phyloP scores from a whole-genome alignment of 495 filamentous ascomycete genomes.

The Penicillium alfredii region DNA sequence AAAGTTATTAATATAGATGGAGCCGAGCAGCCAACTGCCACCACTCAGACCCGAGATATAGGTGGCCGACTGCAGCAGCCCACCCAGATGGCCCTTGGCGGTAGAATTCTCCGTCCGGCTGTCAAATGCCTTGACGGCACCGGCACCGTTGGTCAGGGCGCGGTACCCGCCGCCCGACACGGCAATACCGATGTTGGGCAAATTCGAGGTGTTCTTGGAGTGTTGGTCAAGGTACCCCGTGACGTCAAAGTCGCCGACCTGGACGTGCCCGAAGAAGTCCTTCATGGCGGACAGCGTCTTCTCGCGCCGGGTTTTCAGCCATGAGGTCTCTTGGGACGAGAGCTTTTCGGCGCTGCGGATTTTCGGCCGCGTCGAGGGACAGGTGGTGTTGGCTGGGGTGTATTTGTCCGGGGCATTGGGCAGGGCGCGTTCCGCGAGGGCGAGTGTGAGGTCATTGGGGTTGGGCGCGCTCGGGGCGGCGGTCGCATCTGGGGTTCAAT shows the following conservation, averaged over 20 bases:
- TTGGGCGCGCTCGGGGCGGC: slow-evolving; percentile 12
- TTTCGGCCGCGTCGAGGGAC: slow-evolving; percentile 41
- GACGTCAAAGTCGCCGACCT: slow-evolving; percentile 73
- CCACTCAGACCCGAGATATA: slow-evolving; percentile 84
- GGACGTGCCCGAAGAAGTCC: slow-evolving; percentile 64
- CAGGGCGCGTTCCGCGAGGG: slow-evolving; percentile 26
- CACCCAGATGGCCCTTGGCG: slow-evolving; percentile 65
- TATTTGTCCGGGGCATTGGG: slow-evolving; percentile 47
- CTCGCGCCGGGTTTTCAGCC: slow-evolving; percentile 50
- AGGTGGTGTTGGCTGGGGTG: slow-evolving; percentile 33
- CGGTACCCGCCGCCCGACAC: slow-evolving; percentile 71
- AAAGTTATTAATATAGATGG: slow-evolving; percentile 87
- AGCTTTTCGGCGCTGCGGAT: slow-evolving; percentile 51
- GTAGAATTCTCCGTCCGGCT: slow-evolving; percentile 63
- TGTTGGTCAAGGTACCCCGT: slow-evolving; percentile 57
- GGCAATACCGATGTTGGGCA: slow-evolving; percentile 57
- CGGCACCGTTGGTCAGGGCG: slow-evolving; percentile 84
- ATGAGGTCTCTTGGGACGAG: slow-evolving; percentile 62
- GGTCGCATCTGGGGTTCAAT: slow-evolving; percentile 18
- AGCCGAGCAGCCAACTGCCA: slow-evolving; percentile 82
- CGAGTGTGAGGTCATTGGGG: slow-evolving; percentile 7
- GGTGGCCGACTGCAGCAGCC: slow-evolving; percentile 75
- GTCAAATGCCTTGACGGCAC: slow-evolving; percentile 80
- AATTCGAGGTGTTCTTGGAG: slow-evolving; percentile 49
- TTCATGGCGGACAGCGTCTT: slow-evolving; percentile 62